Conservation (phyloP, 2,329 filamentous ascomycete genomes). For the Phialocephala subalpina region DNA sequence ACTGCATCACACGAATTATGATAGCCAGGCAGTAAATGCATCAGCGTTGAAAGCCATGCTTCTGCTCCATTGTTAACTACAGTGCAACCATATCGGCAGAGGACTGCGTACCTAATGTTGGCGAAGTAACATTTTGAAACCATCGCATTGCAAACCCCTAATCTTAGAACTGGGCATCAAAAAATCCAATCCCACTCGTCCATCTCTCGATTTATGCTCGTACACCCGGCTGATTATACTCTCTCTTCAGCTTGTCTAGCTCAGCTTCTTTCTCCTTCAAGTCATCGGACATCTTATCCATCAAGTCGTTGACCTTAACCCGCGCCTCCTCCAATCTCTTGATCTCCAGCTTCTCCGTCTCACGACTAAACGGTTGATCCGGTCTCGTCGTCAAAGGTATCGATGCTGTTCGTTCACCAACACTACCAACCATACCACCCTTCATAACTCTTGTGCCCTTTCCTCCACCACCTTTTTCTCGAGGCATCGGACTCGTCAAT, state of each 20-base stretch:
- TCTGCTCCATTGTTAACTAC: too few species aligned
- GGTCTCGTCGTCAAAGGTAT: constrained; percentile 73
- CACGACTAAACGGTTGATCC: constrained; percentile 76
- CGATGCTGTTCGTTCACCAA: constrained; percentile 75
- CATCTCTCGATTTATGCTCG: background rate
- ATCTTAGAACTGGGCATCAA: too few species aligned
- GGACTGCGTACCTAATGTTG: too few species aligned
- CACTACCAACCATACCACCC: constrained; percentile 43
- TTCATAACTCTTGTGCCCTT: constrained; percentile 59
- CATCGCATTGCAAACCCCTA: too few species aligned
- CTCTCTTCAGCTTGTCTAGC: constrained; percentile 32
- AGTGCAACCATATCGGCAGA: too few species aligned
- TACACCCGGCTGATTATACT: background rate
- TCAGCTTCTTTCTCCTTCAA: constrained; percentile 38
- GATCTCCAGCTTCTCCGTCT: constrained; percentile 71
- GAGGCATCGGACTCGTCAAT: constrained; percentile 71
- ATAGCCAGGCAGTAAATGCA: too few species aligned
- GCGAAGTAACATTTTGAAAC: too few species aligned
- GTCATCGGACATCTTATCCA: constrained; percentile 34
- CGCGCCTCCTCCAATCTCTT: constrained; percentile 69
- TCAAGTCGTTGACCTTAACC: constrained; percentile 63
- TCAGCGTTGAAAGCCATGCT: too few species aligned
- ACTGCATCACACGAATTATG: too few species aligned
- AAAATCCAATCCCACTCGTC: background rate
- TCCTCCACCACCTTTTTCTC: constrained; percentile 62